Base-by-base conservation (phyloP, 164 flowering plant genomes). In the Echeveria elegans region DNA sequence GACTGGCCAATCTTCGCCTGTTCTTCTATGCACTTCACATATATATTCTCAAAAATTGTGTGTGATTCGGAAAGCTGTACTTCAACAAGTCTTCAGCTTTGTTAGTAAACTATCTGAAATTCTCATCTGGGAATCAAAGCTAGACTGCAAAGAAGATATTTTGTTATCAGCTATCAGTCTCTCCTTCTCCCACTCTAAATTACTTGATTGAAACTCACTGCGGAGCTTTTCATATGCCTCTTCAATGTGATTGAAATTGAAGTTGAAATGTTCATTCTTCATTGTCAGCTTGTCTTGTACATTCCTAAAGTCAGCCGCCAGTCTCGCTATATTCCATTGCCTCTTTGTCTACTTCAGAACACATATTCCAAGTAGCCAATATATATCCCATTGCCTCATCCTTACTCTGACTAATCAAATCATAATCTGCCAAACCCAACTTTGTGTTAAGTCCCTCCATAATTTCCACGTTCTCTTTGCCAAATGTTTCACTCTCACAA, bases 261-360 rank as follows among this genome's bases (percentile, higher is more conserved):
- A n/a, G n/a, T n/a, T n/a, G n/a, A n/a, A n/a, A n/a, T n/a, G 88
- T 72, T 86, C 95, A 31, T 72, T 81, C 82, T 81, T 88, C 88
- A 89, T 83, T 68, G 83, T 86, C 16, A 86, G 75, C 77, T 79
- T 70, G 29, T 81, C 85, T 68, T 74, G 77, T 4, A 79, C 66
- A 63, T 77, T 74, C 28, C 70, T 65, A 0, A 75, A 70, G 68
- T 82, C 81, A 56, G 80, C 82, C 72, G 83, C 91, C 48, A 81
- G 60, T 37, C 72, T 66, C 38, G 47, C 30, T 21, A 82, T 43
- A 53, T 21, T 65, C 72, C 81, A 48, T 79, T 7, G 77, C 77
- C 41, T 48, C 79, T 60, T 73, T 56, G 64, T 82, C 85, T 34
- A 73, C 76, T 66, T 87, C 86, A 7, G n/a, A 48, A 64, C 76